phyloP scores from a whole-genome alignment of 163 green algal genomes.

The Scenedesmus sp. region DNA sequence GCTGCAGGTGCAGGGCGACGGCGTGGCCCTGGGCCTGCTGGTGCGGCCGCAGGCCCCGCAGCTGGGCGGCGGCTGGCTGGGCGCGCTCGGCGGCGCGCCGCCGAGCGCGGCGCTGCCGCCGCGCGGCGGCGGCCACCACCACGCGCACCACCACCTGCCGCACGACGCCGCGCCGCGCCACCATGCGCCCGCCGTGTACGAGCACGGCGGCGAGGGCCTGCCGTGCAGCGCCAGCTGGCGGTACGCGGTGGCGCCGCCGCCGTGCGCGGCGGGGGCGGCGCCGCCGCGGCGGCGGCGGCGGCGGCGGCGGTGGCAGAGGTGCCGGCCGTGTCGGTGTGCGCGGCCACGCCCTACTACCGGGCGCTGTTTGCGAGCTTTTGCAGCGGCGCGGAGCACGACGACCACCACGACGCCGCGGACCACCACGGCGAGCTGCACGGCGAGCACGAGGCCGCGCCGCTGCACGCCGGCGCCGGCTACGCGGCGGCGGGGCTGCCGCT shows the following conservation, averaged over 20 bases:
- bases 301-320: background rate
- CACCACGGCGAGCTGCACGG: constrained; percentile 1
- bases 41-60: background rate
- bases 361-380: constrained; percentile 34
- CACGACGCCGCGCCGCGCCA: background rate
- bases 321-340: constrained; percentile 20
- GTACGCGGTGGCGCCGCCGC: constrained; percentile 4
- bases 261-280: background rate
- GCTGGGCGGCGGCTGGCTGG: background rate
- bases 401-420: constrained; percentile 2
- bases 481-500: constrained; percentile 10
- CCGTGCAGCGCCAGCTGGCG: constrained; percentile 8
- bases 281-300: background rate
- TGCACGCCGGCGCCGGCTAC: no score
- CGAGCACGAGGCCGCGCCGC: no score
- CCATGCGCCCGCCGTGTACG: no score
- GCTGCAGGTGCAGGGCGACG: constrained; percentile 19
- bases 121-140: background rate
- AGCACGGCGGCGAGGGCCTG: constrained; percentile 21
- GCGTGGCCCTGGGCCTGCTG: background rate
- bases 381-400: background rate
- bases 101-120: background rate
- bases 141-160: constrained; percentile 14
- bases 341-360: constrained; percentile 24
- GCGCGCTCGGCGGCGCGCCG: background rate